Conservation (phyloP, 257 asterid species). For the Haberlea rhodopensis region DNA sequence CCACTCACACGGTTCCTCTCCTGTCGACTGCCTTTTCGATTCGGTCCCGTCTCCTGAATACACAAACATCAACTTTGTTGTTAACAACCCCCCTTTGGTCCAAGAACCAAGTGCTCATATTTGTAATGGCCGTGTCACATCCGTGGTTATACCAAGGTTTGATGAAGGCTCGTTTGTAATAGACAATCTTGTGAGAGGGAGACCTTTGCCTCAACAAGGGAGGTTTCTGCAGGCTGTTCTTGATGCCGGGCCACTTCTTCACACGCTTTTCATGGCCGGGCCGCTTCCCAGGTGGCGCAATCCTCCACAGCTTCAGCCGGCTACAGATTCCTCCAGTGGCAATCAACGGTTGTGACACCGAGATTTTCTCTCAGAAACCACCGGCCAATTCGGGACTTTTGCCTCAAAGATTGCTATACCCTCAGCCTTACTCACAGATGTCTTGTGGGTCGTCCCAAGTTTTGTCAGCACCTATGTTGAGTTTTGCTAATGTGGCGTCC, state of each 20-base stretch:
- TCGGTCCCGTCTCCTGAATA: conserved; percentile 54
- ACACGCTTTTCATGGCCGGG: conserved; percentile 66
- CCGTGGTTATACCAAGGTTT: conserved; percentile 18
- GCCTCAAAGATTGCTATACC: conserved; percentile 18
- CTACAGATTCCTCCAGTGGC: conserved; percentile 58
- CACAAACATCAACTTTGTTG: conserved; percentile 35
- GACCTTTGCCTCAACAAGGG: conserved; percentile 57
- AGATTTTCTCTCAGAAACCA: conserved; percentile 25
- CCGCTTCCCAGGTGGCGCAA: conserved; percentile 88
- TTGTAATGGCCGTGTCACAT: neutral
- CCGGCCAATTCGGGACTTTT: conserved; percentile 27
- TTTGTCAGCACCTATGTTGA: conserved; percentile 38
- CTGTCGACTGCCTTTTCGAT: conserved; percentile 43
- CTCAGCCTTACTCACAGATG: conserved; percentile 38
- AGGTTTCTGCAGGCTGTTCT: conserved; percentile 56
- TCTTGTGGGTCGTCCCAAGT: conserved; percentile 49
- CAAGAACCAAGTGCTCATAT: conserved; percentile 5
- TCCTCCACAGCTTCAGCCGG: conserved; percentile 63
- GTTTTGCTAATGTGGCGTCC: conserved; percentile 24
- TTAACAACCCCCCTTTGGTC: conserved; percentile 17
- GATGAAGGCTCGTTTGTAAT: conserved; percentile 47
- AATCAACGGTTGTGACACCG: conserved; percentile 34
- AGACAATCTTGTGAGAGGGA: conserved; percentile 49
- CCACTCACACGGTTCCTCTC: conserved; percentile 46
- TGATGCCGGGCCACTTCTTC: conserved; percentile 66